Conservation (phyloP, 208 protist species). For the Trypanosoma theileri region DNA sequence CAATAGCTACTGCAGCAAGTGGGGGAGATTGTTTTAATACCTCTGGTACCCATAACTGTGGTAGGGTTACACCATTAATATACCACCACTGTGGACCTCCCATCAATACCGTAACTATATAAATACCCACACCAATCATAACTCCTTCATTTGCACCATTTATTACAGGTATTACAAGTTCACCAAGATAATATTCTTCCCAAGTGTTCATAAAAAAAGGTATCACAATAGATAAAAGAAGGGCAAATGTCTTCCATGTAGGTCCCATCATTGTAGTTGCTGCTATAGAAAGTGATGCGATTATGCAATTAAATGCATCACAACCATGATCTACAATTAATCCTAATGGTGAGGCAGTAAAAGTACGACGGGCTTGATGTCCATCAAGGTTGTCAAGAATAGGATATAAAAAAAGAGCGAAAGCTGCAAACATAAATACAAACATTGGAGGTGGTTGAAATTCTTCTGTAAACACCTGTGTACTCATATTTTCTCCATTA, state of each 20-base stretch:
- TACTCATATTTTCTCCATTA: neutral
- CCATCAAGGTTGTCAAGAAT: conserved; percentile 94
- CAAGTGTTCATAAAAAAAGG: conserved; percentile 86
- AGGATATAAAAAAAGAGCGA: conserved; percentile 75
- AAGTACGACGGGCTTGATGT: conserved; percentile 90
- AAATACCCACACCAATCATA: conserved; percentile 54
- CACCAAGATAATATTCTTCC: conserved; percentile 88
- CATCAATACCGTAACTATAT: conserved; percentile 60
- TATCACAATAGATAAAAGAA: conserved; percentile 50
- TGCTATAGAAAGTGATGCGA: conserved; percentile 55
- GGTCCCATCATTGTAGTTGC: conserved; percentile 49
- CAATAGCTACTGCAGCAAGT: conserved; percentile 43
- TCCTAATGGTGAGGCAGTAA: conserved; percentile 90
- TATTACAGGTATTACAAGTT: conserved; percentile 83
- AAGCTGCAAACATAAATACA: conserved; percentile 65
- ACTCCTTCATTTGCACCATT: conserved; percentile 92
- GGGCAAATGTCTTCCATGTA: conserved; percentile 67
- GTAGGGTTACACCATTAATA: conserved; percentile 48
- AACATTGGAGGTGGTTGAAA: conserved; percentile 48
- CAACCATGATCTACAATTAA: conserved; percentile 95
- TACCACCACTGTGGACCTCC: conserved; percentile 78
- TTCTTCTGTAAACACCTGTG: conserved; percentile 33
- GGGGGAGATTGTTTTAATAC: conserved; percentile 54
- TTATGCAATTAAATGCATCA: conserved; percentile 82
- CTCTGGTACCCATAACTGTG: conserved; percentile 40